These are phyloP conservation scores for Rubia tinctorum DNA, from an alignment of 305 asterid genomes.

Conservation along the genomic window DNA sequence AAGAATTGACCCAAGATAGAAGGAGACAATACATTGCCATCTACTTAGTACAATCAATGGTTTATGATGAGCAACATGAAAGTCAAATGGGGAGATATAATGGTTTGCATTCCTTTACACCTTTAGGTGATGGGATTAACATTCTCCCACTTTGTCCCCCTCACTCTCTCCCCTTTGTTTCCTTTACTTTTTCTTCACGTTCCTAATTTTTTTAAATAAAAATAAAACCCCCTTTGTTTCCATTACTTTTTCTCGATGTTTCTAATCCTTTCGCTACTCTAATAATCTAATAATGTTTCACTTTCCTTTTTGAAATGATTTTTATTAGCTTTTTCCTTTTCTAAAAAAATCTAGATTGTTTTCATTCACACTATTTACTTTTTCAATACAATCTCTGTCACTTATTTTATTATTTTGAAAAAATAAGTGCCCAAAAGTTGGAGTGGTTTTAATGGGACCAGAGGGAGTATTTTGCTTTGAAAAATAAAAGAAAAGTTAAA, in stretches of 20 bases:
- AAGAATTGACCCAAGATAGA: conserved; percentile 40
- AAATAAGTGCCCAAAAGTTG: no score
- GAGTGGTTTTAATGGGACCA: no score
- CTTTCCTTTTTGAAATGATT: neutral
- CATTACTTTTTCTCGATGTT: no score
- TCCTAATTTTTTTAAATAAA: neutral
- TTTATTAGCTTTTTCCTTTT: no score
- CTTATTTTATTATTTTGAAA: no score
- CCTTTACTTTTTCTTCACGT: conserved; percentile 9
- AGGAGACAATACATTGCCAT: conserved; percentile 38
- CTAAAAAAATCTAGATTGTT: no score
- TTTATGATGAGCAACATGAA: conserved; percentile 42
- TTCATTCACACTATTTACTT: no score
- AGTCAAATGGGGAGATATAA: conserved; percentile 35
- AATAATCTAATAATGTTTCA: no score
- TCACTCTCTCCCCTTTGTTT: conserved; percentile 11
- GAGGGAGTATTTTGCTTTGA: no score
- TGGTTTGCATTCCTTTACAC: conserved; percentile 18
- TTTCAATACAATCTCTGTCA: no score
- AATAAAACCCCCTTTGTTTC: no score
- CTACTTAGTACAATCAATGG: conserved; percentile 38
- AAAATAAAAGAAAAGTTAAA: neutral
- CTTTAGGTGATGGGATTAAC: conserved; percentile 59
- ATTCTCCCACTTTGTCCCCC: conserved; percentile 76
- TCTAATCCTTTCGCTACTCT: no score